Base-by-base conservation (phyloP, 257 asterid genomes). In the Henckelia pumila region DNA sequence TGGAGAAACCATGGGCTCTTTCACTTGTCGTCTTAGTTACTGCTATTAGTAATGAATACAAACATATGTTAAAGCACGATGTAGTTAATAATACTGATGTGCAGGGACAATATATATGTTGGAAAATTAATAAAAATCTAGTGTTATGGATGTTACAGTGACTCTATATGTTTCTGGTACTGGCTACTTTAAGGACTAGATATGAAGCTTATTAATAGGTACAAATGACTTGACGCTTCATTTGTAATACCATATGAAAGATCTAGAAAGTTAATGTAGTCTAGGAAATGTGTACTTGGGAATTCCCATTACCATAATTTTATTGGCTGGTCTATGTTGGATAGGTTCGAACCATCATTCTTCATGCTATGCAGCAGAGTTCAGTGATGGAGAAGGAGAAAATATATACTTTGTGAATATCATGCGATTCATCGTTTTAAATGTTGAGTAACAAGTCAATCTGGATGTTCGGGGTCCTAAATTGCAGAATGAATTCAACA, bases 1-100 rank as follows among this genome's bases (percentile, higher is more conserved):
- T 82, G 88, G 91, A 63, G 77, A 47, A 21, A 17, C 1, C 55
- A 47, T 47, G 55, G 55, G 55, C 21, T 40, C n/a, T 40, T 40
- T 40, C 17, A 4, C 19, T 47, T 47, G 21, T 47, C 55, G 16
- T 47, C 55, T 17, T 47, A 16, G 14, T 47, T 16, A 47, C 21
- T 47, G 5, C 55, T 16, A 16, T 47, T 5, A 47, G 20, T 47
- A 17, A 47, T 16, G 5, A 47, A 17, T 47, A 47, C 1, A 47
- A 14, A 47, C 20, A 47, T 5, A 47, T 47, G 8, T 47, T 47
- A 17, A 47, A 14, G 20, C 55, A 47, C 55, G 55, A 47, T 17
- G 7, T 47, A 4, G 55, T 47, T 17, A 47, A 47, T 47, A 47
- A 47, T 47, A 47, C 20, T 47, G 52, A 40, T 47, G 2, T 40